phyloP scores from a whole-genome alignment of 805 yeast species.

The Candida succiphila region DNA sequence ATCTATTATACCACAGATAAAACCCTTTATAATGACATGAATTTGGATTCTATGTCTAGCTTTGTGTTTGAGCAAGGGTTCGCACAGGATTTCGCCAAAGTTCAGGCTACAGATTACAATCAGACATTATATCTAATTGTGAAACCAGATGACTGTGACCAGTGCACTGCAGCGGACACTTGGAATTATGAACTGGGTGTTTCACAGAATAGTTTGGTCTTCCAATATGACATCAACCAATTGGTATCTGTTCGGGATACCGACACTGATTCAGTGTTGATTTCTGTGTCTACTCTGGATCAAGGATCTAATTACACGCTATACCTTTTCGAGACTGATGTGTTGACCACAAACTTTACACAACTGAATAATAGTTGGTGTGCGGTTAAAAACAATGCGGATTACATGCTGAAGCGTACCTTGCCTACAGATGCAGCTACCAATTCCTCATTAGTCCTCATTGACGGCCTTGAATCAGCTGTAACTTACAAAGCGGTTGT shows the following conservation, averaged over 20 bases:
- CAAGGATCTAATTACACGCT: conserved; percentile 26
- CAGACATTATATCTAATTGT: conserved; percentile 13
- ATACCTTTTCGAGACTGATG: conserved; percentile 38
- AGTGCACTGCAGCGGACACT: conserved; percentile 9
- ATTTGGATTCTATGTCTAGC: conserved; percentile 5
- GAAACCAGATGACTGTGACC: conserved; percentile 11
- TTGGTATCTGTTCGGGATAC: conserved; percentile 56
- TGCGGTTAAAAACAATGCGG: conserved; percentile 42
- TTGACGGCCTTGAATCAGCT: conserved; percentile 49
- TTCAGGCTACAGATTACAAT: conserved; percentile 5
- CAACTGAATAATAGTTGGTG: conserved; percentile 53
- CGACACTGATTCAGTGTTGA: conserved; percentile 56
- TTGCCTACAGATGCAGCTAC: conserved; percentile 13
- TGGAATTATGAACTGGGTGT: conserved; percentile 65
- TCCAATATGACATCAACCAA: conserved; percentile 56
- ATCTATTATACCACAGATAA: conserved; percentile 17
- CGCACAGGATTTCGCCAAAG: conserved; percentile 12
- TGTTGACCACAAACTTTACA: conserved; percentile 23
- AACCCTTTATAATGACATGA: conserved; percentile 6
- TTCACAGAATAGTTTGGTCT: conserved; percentile 51
- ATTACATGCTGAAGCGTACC: conserved; percentile 9
- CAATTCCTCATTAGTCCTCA: conserved; percentile 40
- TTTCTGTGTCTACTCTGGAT: conserved; percentile 36
- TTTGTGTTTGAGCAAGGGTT: conserved; percentile 16
- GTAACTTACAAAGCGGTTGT: conserved; percentile 59